Base-by-base conservation (phyloP, 2,329 filamentous ascomycete species). In the Monosporascus sp. region DNA sequence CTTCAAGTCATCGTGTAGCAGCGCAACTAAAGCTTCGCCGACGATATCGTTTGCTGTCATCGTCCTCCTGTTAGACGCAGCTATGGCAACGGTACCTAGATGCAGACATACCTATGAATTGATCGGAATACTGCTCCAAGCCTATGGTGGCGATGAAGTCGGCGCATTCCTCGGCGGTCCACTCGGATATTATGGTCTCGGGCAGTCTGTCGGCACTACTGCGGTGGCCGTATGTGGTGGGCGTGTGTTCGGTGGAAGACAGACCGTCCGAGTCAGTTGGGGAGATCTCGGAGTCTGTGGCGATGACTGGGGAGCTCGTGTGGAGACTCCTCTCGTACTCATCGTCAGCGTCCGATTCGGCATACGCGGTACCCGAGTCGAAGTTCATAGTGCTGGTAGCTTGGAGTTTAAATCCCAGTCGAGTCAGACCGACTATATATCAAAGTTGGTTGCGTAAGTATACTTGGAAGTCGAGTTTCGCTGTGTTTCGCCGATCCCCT, bases 1-100 rank as follows among this genome's bases (percentile, higher is more conserved):
- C 72, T 95, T 96, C 63, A 99, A 77, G 68, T 97, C 93, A 53
- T 96, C 89, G 68, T 97, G 94, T 58, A 89, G 87, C 58, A 99
- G 75, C 41, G 90, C 90, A 53, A 96, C 84, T 57, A 99, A 77
- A 50, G 90, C 93, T 69, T 97, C 91, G 59, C 94, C 94, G 38
- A 92, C 87, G 62, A 99, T 95, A 58, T 90, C 91, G 67, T 99
- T 96, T 65, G 97, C 94, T 94, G 69, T 36, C 41, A 47, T 25
- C 41, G 54, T 49, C 34, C 57, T 62, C 62, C 63, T 59, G 54
- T 51, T 52, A 52, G 53, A 56, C 63, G 61, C 64, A 61, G 57
- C 45, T 36, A 39, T 42, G 54, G 47, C 31, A 5, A 24, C 14
- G 17, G 18, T 46, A 5, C 17, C 38, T 2, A 41, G 38, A 8